These are phyloP conservation scores for Xanthoconium stramineum DNA, from an alignment of 768 basidiomycete genomes.

Conservation along the genomic window DNA sequence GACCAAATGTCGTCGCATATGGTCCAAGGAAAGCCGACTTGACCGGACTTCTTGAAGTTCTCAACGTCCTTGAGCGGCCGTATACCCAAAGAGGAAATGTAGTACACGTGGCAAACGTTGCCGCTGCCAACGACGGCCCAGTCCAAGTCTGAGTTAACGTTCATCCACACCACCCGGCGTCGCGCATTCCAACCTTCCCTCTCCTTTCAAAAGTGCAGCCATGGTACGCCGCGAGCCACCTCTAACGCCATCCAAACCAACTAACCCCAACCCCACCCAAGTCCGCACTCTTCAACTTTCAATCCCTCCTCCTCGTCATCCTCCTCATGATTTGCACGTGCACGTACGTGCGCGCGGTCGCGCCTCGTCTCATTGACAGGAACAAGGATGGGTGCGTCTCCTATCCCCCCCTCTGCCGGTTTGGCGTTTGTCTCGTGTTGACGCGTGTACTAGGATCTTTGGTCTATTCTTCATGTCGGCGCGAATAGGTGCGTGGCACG, in stretches of 20 bases:
- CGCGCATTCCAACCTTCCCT: neutral
- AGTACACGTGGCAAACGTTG: neutral
- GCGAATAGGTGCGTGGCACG: constrained; percentile 71
- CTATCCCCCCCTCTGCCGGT: neutral
- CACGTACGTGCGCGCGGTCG: constrained; percentile 89
- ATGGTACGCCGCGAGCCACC: constrained; percentile 15
- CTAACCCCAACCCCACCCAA: constrained; percentile 26
- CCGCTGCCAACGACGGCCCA: neutral
- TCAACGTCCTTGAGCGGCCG: too few relatives aligned
- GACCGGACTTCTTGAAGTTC: neutral
- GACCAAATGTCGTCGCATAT: too few relatives aligned
- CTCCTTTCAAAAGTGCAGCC: neutral
- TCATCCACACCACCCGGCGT: too few relatives aligned
- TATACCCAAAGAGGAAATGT: neutral
- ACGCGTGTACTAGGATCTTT: constrained; percentile 57
- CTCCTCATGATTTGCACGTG: constrained; percentile 95
- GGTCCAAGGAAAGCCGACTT: neutral
- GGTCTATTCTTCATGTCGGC: constrained; percentile 96
- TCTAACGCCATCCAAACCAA: neutral
- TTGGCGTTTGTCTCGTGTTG: neutral
- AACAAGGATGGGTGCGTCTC: constrained; percentile 85
- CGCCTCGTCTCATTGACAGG: constrained; percentile 85
- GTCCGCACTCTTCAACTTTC: constrained; percentile 98
- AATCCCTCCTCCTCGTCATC: constrained; percentile 90
- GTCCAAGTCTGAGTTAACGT: too few relatives aligned